These are phyloP conservation scores for Tubosaeta sp. DNA, from an alignment of 768 basidiomycete genomes.

Conservation along the genomic window DNA sequence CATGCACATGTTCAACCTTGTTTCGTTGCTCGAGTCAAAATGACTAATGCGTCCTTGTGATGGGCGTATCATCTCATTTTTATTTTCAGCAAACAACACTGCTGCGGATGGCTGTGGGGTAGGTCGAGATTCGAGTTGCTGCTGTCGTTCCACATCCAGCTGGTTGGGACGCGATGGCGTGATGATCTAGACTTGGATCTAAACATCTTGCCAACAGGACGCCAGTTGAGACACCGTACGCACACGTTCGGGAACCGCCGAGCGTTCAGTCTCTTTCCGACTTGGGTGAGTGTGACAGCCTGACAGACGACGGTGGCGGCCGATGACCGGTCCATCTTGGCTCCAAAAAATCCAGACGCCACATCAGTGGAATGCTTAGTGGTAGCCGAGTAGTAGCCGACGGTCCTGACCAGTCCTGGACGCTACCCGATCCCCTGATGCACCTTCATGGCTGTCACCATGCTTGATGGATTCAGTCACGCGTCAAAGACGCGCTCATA, in stretches of 20 bases:
- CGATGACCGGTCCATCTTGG: too few relatives aligned
- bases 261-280: too few relatives aligned
- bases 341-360: too few relatives aligned
- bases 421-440: too few relatives aligned
- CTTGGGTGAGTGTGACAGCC: too few relatives aligned
- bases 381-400: too few relatives aligned
- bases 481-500: too few relatives aligned
- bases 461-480: too few relatives aligned
- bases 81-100: neutral
- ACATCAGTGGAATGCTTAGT: too few relatives aligned
- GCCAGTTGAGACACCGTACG: neutral
- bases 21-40: neutral
- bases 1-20: constrained; percentile 1
- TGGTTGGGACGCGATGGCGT: neutral
- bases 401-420: too few relatives aligned
- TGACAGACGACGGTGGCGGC: too few relatives aligned
- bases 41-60: neutral
- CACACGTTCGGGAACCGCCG: neutral
- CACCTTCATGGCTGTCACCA: too few relatives aligned
- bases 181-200: neutral
- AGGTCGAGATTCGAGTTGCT: neutral
- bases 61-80: neutral
- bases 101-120: neutral
- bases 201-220: neutral
- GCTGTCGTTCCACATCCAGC: neutral